Evolutionary conservation across 495 filamentous ascomycete species (phyloP).

Genomic region (Cenococcum geophilum): DNA sequence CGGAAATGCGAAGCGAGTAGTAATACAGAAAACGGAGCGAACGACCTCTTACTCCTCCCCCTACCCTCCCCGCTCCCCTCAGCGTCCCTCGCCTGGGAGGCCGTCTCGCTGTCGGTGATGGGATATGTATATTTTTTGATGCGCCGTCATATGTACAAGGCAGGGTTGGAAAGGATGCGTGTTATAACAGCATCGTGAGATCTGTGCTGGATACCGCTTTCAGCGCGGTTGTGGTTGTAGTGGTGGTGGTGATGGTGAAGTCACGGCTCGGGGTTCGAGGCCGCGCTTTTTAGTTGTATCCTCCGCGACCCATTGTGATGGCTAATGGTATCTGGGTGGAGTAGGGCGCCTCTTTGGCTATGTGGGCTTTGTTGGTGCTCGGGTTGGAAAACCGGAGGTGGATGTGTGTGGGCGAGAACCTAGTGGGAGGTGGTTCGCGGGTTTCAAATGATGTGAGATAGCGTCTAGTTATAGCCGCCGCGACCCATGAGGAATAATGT

Average conservation of each 20-base stretch:
- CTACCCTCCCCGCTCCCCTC: neutral
- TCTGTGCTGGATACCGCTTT: no score
- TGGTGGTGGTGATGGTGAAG: neutral
- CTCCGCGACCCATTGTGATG: conserved; percentile 50
- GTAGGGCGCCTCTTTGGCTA: conserved; percentile 11
- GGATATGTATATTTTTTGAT: neutral
- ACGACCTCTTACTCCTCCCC: neutral
- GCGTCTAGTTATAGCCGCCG: conserved; percentile 31
- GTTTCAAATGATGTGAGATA: neutral
- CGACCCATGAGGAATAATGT: conserved; percentile 24
- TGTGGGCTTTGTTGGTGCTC: neutral
- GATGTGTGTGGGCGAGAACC: neutral
- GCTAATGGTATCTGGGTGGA: neutral
- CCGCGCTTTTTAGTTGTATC: conserved; percentile 43
- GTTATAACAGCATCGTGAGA: no score
- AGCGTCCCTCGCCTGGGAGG: neutral
- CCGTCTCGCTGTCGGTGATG: neutral
- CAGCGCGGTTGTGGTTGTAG: neutral
- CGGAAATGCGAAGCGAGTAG: no score
- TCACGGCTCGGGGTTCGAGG: no score
- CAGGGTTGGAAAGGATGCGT: neutral
- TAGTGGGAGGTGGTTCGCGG: neutral
- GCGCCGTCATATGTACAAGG: conserved; percentile 6
- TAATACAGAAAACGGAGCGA: neutral
- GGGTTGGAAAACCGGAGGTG: neutral